Evolutionary conservation across 2,329 filamentous ascomycete species (phyloP).

Genomic region (Cordyceps militaris): DNA sequence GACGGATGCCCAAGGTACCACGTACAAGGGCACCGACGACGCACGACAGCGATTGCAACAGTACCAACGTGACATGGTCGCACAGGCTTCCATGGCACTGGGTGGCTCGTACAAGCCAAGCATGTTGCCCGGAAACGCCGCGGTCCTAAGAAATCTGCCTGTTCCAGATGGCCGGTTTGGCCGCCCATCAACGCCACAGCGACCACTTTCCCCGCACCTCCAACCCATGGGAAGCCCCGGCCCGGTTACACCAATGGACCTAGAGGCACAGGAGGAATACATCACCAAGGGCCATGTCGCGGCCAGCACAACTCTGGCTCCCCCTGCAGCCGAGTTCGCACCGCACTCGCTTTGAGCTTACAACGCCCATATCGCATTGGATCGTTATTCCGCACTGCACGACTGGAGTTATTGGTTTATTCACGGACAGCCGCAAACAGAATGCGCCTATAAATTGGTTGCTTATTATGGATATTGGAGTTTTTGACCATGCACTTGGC

Average conservation of each 20-base stretch:
- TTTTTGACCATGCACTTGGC: not conserved
- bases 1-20: constrained; percentile 28
- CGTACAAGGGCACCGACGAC: constrained; percentile 13
- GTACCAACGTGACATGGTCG: constrained; percentile 56
- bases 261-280: constrained; percentile 27
- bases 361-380: not conserved
- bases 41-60: constrained; percentile 35
- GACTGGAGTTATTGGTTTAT: constrained; percentile 7
- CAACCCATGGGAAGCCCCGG: constrained; percentile 50
- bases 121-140: constrained; percentile 21
- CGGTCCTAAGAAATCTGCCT: constrained; percentile 29
- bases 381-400: constrained; percentile 1
- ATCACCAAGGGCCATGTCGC: constrained; percentile 4
- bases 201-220: constrained; percentile 44
- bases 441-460: not conserved
- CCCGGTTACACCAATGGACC: constrained; percentile 54
- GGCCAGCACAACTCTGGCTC: not conserved
- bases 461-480: not conserved
- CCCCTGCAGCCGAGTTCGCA: constrained; percentile 1
- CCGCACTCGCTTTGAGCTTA: constrained; percentile 9
- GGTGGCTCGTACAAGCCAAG: constrained; percentile 22
- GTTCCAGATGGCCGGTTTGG: constrained; percentile 33
- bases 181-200: constrained; percentile 31
- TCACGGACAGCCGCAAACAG: not conserved
- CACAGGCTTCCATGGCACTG: constrained; percentile 44